A percentile compares a stretch with the other conserved stretches of the same genome.
Conservation (phyloP, 805 yeast species). For the Jamesozyma jinghongensis region DNA sequence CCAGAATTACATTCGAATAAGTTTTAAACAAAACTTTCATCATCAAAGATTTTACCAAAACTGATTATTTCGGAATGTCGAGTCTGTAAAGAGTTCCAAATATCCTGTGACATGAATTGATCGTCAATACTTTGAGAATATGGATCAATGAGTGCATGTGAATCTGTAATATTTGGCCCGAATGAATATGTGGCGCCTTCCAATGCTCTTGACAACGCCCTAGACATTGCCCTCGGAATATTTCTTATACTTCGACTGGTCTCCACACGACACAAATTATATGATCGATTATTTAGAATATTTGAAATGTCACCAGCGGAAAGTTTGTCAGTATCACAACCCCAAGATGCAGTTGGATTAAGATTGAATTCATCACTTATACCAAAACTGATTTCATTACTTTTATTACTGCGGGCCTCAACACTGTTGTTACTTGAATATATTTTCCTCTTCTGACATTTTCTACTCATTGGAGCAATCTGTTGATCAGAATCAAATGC, state of each 20-base stretch:
- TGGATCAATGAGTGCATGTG: not conserved
- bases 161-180: not conserved
- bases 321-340: no score
- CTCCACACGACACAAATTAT: not conserved
- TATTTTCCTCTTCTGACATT: not conserved
- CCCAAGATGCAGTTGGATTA: no score
- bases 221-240: slow-evolving; percentile 1
- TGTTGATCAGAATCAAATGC: slow-evolving; percentile 6
- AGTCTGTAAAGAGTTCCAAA: slow-evolving; percentile 1
- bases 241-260: not conserved
- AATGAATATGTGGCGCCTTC: slow-evolving; percentile 2
- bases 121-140: not conserved
- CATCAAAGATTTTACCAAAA: slow-evolving; percentile 17
- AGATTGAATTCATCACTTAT: no score
- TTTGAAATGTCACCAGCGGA: no score
- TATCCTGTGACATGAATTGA: not conserved
- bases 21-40: slow-evolving; percentile 10
- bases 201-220: slow-evolving; percentile 2
- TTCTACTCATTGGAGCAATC: not conserved
- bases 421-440: not conserved
- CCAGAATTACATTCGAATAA: not conserved
- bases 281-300: no score
- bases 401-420: no score
- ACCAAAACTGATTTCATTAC: no score
- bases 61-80: slow-evolving; percentile 12